Base-by-base conservation (phyloP, 2,329 filamentous ascomycete genomes). In the Beauveria sp. region DNA sequence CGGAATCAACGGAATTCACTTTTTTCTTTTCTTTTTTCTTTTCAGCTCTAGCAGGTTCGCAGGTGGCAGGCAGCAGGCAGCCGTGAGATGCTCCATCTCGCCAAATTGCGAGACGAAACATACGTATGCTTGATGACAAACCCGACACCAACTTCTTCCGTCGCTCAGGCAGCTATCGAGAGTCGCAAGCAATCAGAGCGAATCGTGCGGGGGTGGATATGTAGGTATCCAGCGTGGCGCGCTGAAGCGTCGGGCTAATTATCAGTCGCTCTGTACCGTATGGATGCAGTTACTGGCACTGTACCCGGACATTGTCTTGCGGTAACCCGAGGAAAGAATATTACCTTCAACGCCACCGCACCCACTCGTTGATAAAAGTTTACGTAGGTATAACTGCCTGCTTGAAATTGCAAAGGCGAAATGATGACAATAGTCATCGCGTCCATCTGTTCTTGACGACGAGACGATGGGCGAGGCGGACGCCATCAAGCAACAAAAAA, bases 131-230 rank as follows among this genome's bases (percentile, higher is more conserved):
- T 16, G 24, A 50, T 50, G 46, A n/a, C 46, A 49, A 49, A 22
- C 22, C 8, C 3, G 22, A 28, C 6, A 24, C 22, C 46, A 22
- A 6, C 12, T 28, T 49, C 8, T 16, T 43, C 5, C 12, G 9
- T 43, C 22, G 52, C 22, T 24, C 34, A 49, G 54, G 54, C 54
- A 57, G 43, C 54, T 46, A 46, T 22, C 12, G n/a, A 30, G 16
- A 40, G 28, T 47, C 54, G 54, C 54, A 57, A 57, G 34, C 26
- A 34, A 40, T 38, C 12, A 38, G 34, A 16, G 52, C 54, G 43
- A 57, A 49, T 47, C 45, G 54, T 57, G 54, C 45, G 54, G 54
- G 54, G 54, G 54, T 57, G 54, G 54, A 26, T 57, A 52, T 34
- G n/a, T 51, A 12, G 34, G 34, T 38, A 38, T 22, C 24, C 38